A percentile compares a stretch with the other conserved stretches of the same genome.
Conservation (phyloP, 805 yeast genomes). For the Yamadazyma philogaea region DNA sequence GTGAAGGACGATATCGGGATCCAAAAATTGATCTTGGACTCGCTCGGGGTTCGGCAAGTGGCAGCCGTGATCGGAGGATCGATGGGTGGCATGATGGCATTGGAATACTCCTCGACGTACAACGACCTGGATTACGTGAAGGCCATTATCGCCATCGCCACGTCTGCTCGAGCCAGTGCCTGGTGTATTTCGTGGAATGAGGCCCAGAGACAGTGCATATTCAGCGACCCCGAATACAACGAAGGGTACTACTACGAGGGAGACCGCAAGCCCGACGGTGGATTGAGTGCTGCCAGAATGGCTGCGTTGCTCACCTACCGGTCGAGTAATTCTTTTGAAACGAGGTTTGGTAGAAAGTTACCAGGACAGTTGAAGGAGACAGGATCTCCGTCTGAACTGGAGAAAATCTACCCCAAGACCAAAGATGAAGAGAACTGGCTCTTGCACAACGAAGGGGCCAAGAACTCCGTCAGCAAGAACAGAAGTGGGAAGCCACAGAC, state of each 20-base stretch:
- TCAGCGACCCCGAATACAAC: slow-evolving; percentile 88
- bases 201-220: slow-evolving; percentile 94
- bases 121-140: slow-evolving; percentile 66
- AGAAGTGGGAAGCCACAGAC: slow-evolving; percentile 40
- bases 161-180: slow-evolving; percentile 91
- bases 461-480: slow-evolving; percentile 8
- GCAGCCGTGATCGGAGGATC: slow-evolving; percentile 95
- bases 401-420: slow-evolving; percentile 42
- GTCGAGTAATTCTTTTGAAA: slow-evolving; percentile 86
- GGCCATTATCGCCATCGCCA: slow-evolving; percentile 78
- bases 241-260: slow-evolving; percentile 80
- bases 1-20: slow-evolving; percentile 88
- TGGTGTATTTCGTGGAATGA: slow-evolving; percentile 99
- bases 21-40: slow-evolving; percentile 74
- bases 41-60: slow-evolving; percentile 70
- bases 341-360: slow-evolving; percentile 79
- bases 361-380: slow-evolving; percentile 18
- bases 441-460: slow-evolving; percentile 83
- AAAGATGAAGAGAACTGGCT: slow-evolving; percentile 73
- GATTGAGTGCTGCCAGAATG: slow-evolving; percentile 97
- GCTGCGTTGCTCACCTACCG: slow-evolving; percentile 90
- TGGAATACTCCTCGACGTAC: slow-evolving; percentile 73
- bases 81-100: slow-evolving; percentile 97
- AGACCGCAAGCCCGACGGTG: slow-evolving; percentile 78
- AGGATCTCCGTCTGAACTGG: slow-evolving; percentile 16